Base-by-base conservation (phyloP, 2,329 filamentous ascomycete genomes). In the Cytospora paraplurivora region DNA sequence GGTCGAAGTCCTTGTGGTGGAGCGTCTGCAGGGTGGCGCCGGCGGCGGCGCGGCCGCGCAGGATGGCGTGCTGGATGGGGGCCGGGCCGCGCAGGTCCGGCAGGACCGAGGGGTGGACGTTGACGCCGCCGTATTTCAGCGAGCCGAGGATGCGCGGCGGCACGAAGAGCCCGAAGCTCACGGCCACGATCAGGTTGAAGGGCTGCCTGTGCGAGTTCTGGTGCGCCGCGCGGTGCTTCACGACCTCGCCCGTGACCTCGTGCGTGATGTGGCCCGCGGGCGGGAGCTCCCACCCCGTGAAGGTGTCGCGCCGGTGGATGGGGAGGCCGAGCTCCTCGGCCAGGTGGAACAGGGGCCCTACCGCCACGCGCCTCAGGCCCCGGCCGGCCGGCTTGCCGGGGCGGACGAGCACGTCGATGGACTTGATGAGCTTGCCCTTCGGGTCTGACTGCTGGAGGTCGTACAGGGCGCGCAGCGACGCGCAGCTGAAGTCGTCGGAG, bases 81-180 rank as follows among this genome's bases (percentile, higher is more conserved):
- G 95, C 92, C 12, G 95, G 85, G 2, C 95, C 95, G 63, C 90
- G 88, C 64, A 97, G 86, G 73, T 95, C 89, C 4, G 93, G 94
- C 15, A 99, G 83, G 34, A 97, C 77, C 0, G 94, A 98, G 1
- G 95, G 95, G 72, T 99, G 95, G 2, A 99, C 83, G 75, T 99
- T 99, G 3, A 99, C 78, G 0, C 95, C 95, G 51, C 93, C 93
- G 76, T 96, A 97, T 69, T 84, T 85, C 32, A 90, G 85, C 1
- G 78, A 78, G 27, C 79, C 78, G 27, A 99, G 80, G 17, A 98
- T 86, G 5, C 92, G 83, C 0, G 84, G 82, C 0, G 95, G 95
- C 1, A 99, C 88, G 66, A 97, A 89, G 8, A 97, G 83, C 3
- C 95, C 95, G 76, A 98, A 99, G 0, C 95, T 98, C 5, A 98